Evolutionary conservation across 345 rosid species (phyloP), one percentile per base, ranked within the genome.

Genomic region (Eucalyptus pumila): DNA sequence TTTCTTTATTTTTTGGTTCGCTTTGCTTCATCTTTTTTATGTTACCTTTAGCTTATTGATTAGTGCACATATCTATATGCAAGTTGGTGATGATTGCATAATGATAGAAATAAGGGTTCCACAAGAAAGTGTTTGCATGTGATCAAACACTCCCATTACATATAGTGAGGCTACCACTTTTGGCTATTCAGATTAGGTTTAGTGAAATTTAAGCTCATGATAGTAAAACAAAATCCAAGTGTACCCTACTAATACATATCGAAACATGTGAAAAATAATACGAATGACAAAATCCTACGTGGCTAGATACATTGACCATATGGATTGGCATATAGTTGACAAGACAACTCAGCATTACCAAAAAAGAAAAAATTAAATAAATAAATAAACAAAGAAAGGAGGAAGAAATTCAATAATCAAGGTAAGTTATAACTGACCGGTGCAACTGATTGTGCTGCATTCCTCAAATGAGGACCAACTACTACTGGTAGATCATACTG

Each of bases 401-500:
- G 48, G 48, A 80, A 80, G 30, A 80, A 80, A 80, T 37, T 80
- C 48, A 19, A 50, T n/a, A 49, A 30, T 86, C 16, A 11, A 49
- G 26, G 67, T 48, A 50, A 34, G 54, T 11, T 14, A 86, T 24
- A 44, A 90, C 90, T 87, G 87, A 97, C 99, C 96, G 95, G 97
- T 51, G 94, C 51, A 90, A 91, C 88, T 40, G 94, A 93, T 89
- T 95, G 98, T 80, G 92, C 93, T 90, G 89, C 89, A 76, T 90
- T 94, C 91, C 94, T 95, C 88, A 89, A 92, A 44, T 87, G 93
- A 86, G 94, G 87, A 62, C 97, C 98, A 88, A 97, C 93, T 65
- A 97, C 99, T 87, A 97, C 97, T 52, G 99, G 99, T 86, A 97
- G 93, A 94, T 97, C 99, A 93, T 96, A 96, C 92, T 94, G 98